Evolutionary conservation across 345 rosid genomes (phyloP).

Genomic region (Bruguiera gymnorhiza): DNA sequence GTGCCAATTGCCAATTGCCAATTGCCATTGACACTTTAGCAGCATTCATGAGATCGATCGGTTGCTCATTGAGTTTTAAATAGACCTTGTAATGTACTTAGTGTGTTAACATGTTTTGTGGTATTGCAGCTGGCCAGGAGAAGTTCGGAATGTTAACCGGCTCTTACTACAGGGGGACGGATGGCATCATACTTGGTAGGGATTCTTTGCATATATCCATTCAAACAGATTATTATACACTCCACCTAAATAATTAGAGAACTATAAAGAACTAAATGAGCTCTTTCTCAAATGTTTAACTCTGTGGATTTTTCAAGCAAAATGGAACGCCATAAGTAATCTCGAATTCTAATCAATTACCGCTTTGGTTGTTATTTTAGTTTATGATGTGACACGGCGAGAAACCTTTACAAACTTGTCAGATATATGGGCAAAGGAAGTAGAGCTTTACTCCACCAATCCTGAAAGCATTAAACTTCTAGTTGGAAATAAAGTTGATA

Average conservation of each 20-base stretch:
- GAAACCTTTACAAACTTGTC: slow-evolving; percentile 77
- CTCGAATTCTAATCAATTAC: not conserved
- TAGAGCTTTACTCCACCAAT: slow-evolving; percentile 75
- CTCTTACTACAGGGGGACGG: slow-evolving; percentile 94
- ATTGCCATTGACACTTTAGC: not conserved
- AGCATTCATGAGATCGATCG: too few species aligned
- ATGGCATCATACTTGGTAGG: slow-evolving; percentile 91
- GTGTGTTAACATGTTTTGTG: slow-evolving; percentile 12
- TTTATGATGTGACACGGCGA: slow-evolving; percentile 83
- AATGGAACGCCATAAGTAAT: not conserved
- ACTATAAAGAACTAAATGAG: too few species aligned
- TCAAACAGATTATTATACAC: not conserved
- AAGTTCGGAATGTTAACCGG: slow-evolving; percentile 76
- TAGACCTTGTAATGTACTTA: not conserved
- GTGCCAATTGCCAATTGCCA: not conserved
- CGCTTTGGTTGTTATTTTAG: slow-evolving; percentile 30
- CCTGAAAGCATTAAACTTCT: slow-evolving; percentile 67
- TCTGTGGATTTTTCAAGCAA: too few species aligned
- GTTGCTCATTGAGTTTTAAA: not conserved
- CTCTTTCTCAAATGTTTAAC: too few species aligned
- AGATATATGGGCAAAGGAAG: slow-evolving; percentile 81
- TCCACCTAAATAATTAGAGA: not conserved
- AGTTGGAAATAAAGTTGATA: slow-evolving; percentile 88
- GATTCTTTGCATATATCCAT: not conserved
- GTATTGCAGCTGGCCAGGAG: slow-evolving; percentile 89